Evolutionary conservation across 2,329 filamentous ascomycete species (phyloP), one percentile per base, ranked within the genome.

Genomic region (Eurotiales sp.): DNA sequence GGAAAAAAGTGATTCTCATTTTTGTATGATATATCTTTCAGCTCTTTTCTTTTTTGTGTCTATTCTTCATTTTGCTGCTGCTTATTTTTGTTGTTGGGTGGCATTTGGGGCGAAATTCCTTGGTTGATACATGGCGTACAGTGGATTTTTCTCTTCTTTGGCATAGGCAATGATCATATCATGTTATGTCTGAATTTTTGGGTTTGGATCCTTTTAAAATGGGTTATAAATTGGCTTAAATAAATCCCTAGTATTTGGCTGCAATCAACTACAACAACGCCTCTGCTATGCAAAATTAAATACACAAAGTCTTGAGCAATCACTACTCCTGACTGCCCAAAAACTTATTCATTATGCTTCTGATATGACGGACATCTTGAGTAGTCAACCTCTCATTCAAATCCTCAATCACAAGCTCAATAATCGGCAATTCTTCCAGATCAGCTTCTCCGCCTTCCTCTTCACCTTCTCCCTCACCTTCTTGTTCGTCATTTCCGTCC

Each of bases 21-120:
- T 64, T 61, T 73, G 70, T 72, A 72, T 72, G 69, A 72, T 73
- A 72, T 70, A 65, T 59, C 58, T 60, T 55, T 57, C 47, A 61
- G 59, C 54, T 56, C 59, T 56, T 64, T 65, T 60, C 53, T 55
- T 47, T 58, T 58, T 56, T 55, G 56, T 57, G 54, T 58, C 60
- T 61, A n/a, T 63, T 58, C 53, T 56, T 59, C 58, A 56, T 59
- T 59, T 61, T 64, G 58, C 58, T 55, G 58, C 58, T 63, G 54
- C 58, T 63, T 62, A 57, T 64, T 64, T 62, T 44, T 40, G 17
- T 51, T 51, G 42, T 53, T 50, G 67, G 68, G 62, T 64, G 63
- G 63, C 59, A 64, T 66, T 64, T 62, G 53, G 54, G 60, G 59
- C 60, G 59, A 61, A 55, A 41, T 49, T 49, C 46, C 30, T 40